phyloP scores from a whole-genome alignment of 73 alveolate species.

The Urostyla sp. region DNA sequence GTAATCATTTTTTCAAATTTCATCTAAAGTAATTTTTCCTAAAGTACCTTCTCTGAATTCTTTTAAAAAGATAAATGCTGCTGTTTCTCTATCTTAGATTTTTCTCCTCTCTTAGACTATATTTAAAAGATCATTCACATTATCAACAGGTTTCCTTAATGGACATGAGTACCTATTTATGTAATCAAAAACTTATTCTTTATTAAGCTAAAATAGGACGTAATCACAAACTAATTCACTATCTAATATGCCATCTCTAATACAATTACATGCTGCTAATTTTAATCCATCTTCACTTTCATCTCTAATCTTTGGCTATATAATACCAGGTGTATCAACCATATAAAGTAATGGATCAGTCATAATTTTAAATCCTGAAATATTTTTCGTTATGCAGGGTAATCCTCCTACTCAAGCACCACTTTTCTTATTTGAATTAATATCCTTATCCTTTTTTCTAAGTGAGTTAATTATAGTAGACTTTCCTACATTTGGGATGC shows the following conservation, averaged over 20 bases:
- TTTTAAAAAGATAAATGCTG: conserved; percentile 63
- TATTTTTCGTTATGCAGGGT: conserved; percentile 87
- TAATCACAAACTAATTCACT: conserved; percentile 75
- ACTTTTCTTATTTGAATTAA: conserved; percentile 61
- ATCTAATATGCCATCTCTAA: conserved; percentile 84
- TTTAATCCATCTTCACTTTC: conserved; percentile 77
- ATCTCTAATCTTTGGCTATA: conserved; percentile 79
- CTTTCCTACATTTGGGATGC: conserved; percentile 95
- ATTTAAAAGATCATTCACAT: conserved; percentile 58
- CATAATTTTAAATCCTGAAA: conserved; percentile 83
- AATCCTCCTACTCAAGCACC: conserved; percentile 81
- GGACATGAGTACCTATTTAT: conserved; percentile 69
- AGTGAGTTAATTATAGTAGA: conserved; percentile 83
- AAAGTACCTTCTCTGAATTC: conserved; percentile 88
- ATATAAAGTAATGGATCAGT: conserved; percentile 81
- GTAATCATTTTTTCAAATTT: background rate
- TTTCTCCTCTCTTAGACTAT: conserved; percentile 65
- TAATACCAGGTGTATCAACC: conserved; percentile 93
- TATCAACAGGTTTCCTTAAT: conserved; percentile 66
- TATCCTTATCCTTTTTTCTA: conserved; percentile 75
- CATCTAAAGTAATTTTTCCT: conserved; percentile 86
- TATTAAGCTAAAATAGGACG: conserved; percentile 70
- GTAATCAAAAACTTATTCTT: conserved; percentile 63
- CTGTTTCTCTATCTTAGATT: conserved; percentile 54
- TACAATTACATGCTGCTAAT: conserved; percentile 77